Evolutionary conservation across 192 early-diverging fungal genomes (phyloP).

Genomic region (Neocallimastix lanati): DNA sequence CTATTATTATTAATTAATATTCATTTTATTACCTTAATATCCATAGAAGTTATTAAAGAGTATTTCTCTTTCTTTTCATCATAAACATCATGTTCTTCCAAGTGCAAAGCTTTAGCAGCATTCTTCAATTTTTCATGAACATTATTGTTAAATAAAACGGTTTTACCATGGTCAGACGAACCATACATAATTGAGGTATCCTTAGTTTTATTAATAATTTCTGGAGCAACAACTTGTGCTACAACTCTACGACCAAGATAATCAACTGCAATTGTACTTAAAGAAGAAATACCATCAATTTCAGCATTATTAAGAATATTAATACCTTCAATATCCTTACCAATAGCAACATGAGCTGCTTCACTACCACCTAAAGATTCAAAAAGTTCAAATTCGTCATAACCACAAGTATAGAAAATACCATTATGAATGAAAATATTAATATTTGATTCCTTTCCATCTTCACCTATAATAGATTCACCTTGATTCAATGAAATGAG

Average conservation of each 20-base stretch:
- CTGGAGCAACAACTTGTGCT: conserved; percentile 85
- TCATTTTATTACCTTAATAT: conserved; percentile 58
- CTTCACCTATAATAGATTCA: conserved; percentile 48
- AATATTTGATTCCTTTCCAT: conserved; percentile 5
- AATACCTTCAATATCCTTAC: conserved; percentile 88
- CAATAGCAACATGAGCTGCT: conserved; percentile 79
- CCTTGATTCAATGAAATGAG: conserved; percentile 58
- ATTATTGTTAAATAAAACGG: conserved; percentile 39
- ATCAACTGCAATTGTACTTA: conserved; percentile 81
- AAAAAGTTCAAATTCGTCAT: conserved; percentile 72
- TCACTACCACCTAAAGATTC: conserved; percentile 65
- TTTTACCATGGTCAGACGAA: conserved; percentile 64
- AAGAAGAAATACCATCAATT: conserved; percentile 62
- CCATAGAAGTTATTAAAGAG: conserved; percentile 60
- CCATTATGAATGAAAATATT: conserved; percentile 79
- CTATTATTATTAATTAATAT: no score
- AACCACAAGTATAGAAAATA: conserved; percentile 82
- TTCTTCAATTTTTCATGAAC: conserved; percentile 58
- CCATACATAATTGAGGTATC: conserved; percentile 62
- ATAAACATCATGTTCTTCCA: conserved; percentile 57
- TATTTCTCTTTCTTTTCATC: conserved; percentile 44
- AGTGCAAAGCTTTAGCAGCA: conserved; percentile 57
- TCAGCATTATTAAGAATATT: conserved; percentile 52
- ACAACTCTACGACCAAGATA: conserved; percentile 80
- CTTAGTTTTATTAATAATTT: conserved; percentile 21